Base-by-base conservation (phyloP, 2,329 filamentous ascomycete species). In the Colletotrichum viniferum region DNA sequence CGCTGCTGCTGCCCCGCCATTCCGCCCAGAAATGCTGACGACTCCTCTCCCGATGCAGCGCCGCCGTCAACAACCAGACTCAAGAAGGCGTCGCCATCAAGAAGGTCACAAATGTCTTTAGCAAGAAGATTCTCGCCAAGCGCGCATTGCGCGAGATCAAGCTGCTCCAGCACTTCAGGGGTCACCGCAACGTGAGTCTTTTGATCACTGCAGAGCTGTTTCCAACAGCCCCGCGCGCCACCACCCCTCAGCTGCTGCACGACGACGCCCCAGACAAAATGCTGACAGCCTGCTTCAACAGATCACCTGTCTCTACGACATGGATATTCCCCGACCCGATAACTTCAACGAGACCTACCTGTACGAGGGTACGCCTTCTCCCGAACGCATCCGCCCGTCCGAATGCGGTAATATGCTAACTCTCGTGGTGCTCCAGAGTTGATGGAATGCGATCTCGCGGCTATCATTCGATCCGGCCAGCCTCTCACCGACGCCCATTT, bases 21-120 rank as follows among this genome's bases (percentile, higher is more conserved):
- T 69, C 38, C 30, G 65, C 61, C 71, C 60, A 69, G 38, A 70
- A 77, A 52, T 65, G 68, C 74, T 77, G 68, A 75, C 71, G 61
- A 63, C 55, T 56, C 52, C 21, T 58, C 36, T n/a, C 38, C 62
- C 61, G 52, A 58, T 34, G 43, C 84, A 98, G 96, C 86, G 96
- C 97, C 76, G 97, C 97, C 71, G 95, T 95, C 79, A 98, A 98
- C 89, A 93, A 92, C 83, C 92, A 96, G 85, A 97, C 94, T 36
- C 94, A 92, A 82, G 97, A 99, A 84, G 96, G 96, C 55, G 96
- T 99, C 77, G 97, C 97, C 81, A 97, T 99, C 90, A 99, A 99
- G 88, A 99, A 99, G 88, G 95, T 99, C 84, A 99, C 97, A 88
- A 99, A 99, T 94, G 96, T 99, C 81, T 99, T 99, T 87, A 98